phyloP scores from a whole-genome alignment of 2,329 filamentous ascomycete species.

The Aspergillus neoniger region DNA sequence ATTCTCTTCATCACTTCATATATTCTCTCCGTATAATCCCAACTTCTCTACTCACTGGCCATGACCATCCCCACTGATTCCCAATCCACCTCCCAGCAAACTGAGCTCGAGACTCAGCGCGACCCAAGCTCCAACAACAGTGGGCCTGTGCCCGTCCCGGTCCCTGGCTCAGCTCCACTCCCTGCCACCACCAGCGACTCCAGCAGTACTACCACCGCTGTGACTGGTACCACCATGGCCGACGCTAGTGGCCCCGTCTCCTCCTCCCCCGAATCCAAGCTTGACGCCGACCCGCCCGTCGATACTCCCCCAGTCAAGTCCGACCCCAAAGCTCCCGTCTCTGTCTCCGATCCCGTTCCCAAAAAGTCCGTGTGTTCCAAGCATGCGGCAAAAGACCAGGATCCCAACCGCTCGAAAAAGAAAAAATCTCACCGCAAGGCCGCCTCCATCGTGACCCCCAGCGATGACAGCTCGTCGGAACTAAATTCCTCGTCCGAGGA shows the following conservation, averaged over 20 bases:
- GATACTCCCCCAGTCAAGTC: slow-evolving; percentile 32
- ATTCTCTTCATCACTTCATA: no score
- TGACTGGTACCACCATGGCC: slow-evolving; percentile 27
- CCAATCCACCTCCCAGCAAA: slow-evolving; percentile 5
- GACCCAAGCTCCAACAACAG: slow-evolving; percentile 19
- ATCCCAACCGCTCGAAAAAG: slow-evolving; percentile 26
- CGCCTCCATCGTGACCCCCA: slow-evolving; percentile 22
- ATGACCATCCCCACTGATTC: slow-evolving; percentile 17
- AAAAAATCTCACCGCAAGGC: slow-evolving; percentile 28
- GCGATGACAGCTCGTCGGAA: slow-evolving; percentile 25
- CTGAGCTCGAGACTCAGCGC: slow-evolving; percentile 20
- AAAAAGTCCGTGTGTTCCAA: slow-evolving; percentile 38
- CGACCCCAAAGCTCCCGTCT: slow-evolving; percentile 23
- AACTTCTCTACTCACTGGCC: slow-evolving; percentile 2
- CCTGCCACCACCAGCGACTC: not conserved
- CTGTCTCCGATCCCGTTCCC: slow-evolving; percentile 27
- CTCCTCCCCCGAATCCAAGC: slow-evolving; percentile 30
- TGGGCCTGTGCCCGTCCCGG: not conserved
- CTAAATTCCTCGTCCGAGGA: slow-evolving; percentile 24
- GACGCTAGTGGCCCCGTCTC: slow-evolving; percentile 27
- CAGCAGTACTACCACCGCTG: slow-evolving; percentile 1
- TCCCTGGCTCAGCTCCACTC: slow-evolving; percentile 21
- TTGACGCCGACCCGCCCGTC: slow-evolving; percentile 30
- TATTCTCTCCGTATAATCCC: not conserved
- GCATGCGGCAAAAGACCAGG: slow-evolving; percentile 24